Evolutionary conservation across 306 rosid genomes (phyloP), one percentile per base, ranked within the genome.

Genomic region (Gastrolobium bilobum): DNA sequence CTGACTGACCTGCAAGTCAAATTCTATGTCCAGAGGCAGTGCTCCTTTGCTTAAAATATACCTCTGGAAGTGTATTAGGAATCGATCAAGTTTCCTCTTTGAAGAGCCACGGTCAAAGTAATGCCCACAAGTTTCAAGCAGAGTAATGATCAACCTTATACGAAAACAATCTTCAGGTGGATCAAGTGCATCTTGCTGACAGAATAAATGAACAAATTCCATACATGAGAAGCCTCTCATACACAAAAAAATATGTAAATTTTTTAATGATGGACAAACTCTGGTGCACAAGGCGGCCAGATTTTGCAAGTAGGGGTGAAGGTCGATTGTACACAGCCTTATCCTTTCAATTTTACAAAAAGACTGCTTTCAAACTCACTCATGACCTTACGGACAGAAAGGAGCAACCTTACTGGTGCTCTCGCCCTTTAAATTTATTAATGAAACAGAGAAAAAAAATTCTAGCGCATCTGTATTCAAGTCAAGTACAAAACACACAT

Each of bases 121-220:
- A 87, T 93, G 98, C 69, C 99, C 99, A 78, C 99, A 96, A 67
- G 98, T 96, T 83, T 91, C 98, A 68, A 96, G 98, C 68, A 96
- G 97, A 33, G 97, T 96, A 73, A 89, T 87, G 64, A 93, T 78
- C 99, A 96, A 89, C 94, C 99, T 86, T 34, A 93, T 93, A 75
- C 97, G 99, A 74, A 93, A 96, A 84, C 91, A 91, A 87, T 96
- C 99, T 88, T 96, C 99, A 39, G 99, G 97, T 63, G 99, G 97
- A 86, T 93, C 99, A 63, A 96, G 85, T 43, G 64, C 75, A 76
- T 96, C 97, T 88, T 93, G 97, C 99, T 96, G 90, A 63, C 67
- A 78, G 74, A 81, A 85, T 50, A 26, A 83, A 85, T 77, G 20
- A 84, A 42, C 10, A 39, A 31, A 71, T 56, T 29, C 30, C 34